Evolutionary conservation across 179 eudicot genomes (phyloP), one percentile per base, ranked within the genome.

Genomic region (Heliamphora pulchella): DNA sequence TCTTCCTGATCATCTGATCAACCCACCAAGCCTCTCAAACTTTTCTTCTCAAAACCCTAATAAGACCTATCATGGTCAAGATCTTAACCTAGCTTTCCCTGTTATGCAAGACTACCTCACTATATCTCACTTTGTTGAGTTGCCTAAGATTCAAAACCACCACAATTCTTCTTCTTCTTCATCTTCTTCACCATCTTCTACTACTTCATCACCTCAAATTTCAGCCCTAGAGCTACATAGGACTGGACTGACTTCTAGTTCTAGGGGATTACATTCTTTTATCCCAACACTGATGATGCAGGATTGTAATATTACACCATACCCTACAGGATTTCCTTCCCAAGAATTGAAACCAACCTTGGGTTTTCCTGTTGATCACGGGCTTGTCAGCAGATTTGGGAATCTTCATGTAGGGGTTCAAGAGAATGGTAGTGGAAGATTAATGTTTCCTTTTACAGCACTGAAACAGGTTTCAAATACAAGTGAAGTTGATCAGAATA

Each of bases 371-470:
- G 39, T 8, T 48, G 31, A 31, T 31, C 80, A 55, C 48, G 76
- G 59, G 31, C 18, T 46, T 80, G 81, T 79, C 68, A 80, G 10
- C n/a, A 65, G 82, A 73, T 61, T 66, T 86, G 85, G 81, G 74
- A 66, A 50, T 78, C 5, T 78, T 82, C 75, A 63, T 50, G 78
- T 75, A 11, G 13, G 0, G 67, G 71, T 39, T 81, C 85, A 84
- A 79, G 85, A 71, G 13, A 81, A 68, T 76, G 65, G 58, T 46
- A 83, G 48, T 39, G 8, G 65, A 4, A 5, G 80, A 4, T 54
- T 91, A 9, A 86, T 90, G 84, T 89, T 90, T 77, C 91, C 92
- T 39, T 91, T 90, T 84, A 91, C 90, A 78, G 92, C 74, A 48
- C 71, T 83, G 80, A 89, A 87, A 77, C 81, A 87, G 74, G 81